Percentiles rank a stretch among this genome's conserved stretches.
phyloP scores from a whole-genome alignment of 192 early-diverging fungal genomes.

The Backusella westeae region DNA sequence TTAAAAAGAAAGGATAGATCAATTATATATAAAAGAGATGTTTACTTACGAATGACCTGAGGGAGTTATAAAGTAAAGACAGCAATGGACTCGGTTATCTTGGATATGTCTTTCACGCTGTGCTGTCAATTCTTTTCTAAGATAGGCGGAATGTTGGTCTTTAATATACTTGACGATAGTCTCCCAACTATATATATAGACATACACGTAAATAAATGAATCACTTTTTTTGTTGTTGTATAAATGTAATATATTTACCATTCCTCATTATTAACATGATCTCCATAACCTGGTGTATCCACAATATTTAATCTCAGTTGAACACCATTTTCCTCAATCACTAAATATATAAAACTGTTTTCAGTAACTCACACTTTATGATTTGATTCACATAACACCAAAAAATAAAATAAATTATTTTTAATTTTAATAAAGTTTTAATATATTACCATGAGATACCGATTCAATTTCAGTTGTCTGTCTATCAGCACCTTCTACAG shows the following conservation, averaged over 20 bases:
- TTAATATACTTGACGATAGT: slow-evolving; percentile 98
- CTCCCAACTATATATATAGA: slow-evolving; percentile 69
- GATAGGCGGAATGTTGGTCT: slow-evolving; percentile 95
- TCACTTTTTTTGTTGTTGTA: not conserved
- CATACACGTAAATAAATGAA: not conserved
- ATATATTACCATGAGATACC: slow-evolving; percentile 77
- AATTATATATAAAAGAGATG: not conserved
- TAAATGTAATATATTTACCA: slow-evolving; percentile 54
- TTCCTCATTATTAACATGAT: slow-evolving; percentile 98
- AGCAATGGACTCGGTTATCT: slow-evolving; percentile 94
- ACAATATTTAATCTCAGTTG: slow-evolving; percentile 92
- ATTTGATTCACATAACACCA: not conserved
- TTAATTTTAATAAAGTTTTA: not conserved
- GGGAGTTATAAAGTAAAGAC: slow-evolving; percentile 95
- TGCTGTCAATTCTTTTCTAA: slow-evolving; percentile 90
- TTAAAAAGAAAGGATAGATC: not conserved
- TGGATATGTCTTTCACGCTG: slow-evolving; percentile 86
- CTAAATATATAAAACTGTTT: slow-evolving; percentile 39
- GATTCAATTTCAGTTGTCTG: slow-evolving; percentile 96
- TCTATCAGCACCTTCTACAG: slow-evolving; percentile 75
- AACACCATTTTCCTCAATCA: slow-evolving; percentile 96
- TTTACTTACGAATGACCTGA: slow-evolving; percentile 86
- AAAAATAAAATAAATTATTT: not conserved
- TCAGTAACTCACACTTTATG: not conserved
- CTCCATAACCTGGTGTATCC: slow-evolving; percentile 97